These are phyloP conservation scores for Phyllosticta paracitricarpa DNA, from an alignment of 2,329 filamentous ascomycete genomes.

Conservation along the genomic window DNA sequence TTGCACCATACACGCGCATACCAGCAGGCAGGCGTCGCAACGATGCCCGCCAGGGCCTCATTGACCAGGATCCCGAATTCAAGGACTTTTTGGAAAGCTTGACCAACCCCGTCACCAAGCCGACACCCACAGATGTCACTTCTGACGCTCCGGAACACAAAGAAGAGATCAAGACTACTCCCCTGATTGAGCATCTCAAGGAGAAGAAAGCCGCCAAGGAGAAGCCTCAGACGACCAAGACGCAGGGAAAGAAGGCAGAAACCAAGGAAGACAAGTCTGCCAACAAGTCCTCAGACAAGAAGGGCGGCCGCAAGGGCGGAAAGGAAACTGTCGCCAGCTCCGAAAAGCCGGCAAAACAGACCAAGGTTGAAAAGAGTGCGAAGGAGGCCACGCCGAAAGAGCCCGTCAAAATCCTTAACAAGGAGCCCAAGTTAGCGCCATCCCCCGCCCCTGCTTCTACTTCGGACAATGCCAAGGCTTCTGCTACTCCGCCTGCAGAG, in stretches of 20 bases:
- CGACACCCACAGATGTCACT: slow-evolving; percentile 38
- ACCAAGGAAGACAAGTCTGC: slow-evolving; percentile 50
- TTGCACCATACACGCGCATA: slow-evolving; percentile 73
- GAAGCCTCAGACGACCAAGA: slow-evolving; percentile 34
- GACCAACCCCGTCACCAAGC: slow-evolving; percentile 59
- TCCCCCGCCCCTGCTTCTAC: slow-evolving; percentile 23
- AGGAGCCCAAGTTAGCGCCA: slow-evolving; percentile 17
- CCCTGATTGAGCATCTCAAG: slow-evolving; percentile 77
- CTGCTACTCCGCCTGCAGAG: slow-evolving; percentile 29
- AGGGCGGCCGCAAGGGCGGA: slow-evolving; percentile 22
- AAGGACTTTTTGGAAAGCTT: slow-evolving; percentile 84
- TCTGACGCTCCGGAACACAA: slow-evolving; percentile 38
- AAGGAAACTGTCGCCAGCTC: slow-evolving; percentile 21
- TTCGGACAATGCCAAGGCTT: neutral
- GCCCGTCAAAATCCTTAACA: slow-evolving; percentile 48
- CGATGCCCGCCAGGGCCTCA: slow-evolving; percentile 83
- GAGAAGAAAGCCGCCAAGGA: slow-evolving; percentile 80
- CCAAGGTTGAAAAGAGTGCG: slow-evolving; percentile 45
- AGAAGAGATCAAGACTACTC: slow-evolving; percentile 69
- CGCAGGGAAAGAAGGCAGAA: slow-evolving; percentile 45
- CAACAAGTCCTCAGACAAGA: slow-evolving; percentile 30
- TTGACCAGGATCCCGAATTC: slow-evolving; percentile 93
- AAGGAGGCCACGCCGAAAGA: slow-evolving; percentile 52
- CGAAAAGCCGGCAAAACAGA: slow-evolving; percentile 29
- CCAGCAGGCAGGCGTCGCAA: slow-evolving; percentile 64